These are phyloP conservation scores for Irpex lacteus DNA, from an alignment of 1,284 basidiomycete genomes.

Conservation along the genomic window DNA sequence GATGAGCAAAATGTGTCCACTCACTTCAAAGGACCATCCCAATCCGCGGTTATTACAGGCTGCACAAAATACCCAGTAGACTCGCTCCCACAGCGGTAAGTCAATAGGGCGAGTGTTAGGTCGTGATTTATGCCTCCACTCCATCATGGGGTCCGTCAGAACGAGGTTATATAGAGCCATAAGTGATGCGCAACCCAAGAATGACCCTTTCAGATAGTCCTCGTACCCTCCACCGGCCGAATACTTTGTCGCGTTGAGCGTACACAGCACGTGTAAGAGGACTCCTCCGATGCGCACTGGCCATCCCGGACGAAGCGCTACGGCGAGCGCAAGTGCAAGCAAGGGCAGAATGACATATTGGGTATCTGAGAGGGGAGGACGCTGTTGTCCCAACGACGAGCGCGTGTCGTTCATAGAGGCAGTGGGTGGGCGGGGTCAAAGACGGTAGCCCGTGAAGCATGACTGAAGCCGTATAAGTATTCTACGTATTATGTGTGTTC, in stretches of 20 bases:
- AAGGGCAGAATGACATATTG: neutral
- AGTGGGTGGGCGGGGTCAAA: too few species aligned
- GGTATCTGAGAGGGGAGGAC: neutral
- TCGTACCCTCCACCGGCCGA: neutral
- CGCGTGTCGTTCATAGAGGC: neutral
- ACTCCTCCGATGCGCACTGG: neutral
- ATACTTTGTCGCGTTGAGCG: neutral
- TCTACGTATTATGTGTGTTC: too few species aligned
- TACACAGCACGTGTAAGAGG: neutral
- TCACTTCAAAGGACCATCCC: conserved; percentile 6
- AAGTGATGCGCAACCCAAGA: neutral
- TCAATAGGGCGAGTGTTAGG: neutral
- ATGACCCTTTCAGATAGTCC: neutral
- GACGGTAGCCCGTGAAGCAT: too few species aligned
- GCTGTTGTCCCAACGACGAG: neutral
- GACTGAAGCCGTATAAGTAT: too few species aligned
- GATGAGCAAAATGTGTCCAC: neutral
- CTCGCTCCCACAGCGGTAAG: neutral
- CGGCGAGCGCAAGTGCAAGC: neutral
- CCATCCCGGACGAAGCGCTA: neutral
- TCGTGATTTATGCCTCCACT: neutral
- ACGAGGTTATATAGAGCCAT: neutral
- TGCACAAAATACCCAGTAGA: neutral
- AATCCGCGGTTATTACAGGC: conserved; percentile 1
- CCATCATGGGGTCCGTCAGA: neutral